phyloP scores from a whole-genome alignment of 805 yeast genomes.

The Spathaspora gorwiae region DNA sequence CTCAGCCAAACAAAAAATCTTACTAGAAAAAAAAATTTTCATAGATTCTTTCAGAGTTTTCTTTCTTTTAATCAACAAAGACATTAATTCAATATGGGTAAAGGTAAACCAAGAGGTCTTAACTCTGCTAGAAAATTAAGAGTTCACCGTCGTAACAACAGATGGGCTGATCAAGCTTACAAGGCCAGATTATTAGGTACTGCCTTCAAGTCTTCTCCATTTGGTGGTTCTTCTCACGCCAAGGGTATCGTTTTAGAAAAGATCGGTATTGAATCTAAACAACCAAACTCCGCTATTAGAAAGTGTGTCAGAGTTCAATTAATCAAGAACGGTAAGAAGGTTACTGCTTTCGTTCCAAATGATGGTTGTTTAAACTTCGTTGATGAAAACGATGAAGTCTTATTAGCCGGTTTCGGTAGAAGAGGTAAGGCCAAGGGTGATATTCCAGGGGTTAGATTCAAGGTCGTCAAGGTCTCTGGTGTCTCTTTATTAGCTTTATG shows the following conservation, averaged over 20 bases:
- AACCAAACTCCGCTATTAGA: slow-evolving; percentile 99
- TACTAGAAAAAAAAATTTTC: not conserved
- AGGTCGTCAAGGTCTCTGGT: slow-evolving; percentile 99
- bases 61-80: slow-evolving; percentile 1
- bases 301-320: slow-evolving; percentile 99
- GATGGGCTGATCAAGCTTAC: slow-evolving; percentile 99
- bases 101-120: slow-evolving; percentile 99
- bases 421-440: slow-evolving; percentile 99
- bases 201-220: slow-evolving; percentile 99
- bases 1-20: too few relatives aligned
- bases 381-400: slow-evolving; percentile 99
- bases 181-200: slow-evolving; percentile 99
- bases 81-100: slow-evolving; percentile 72
- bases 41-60: slow-evolving; percentile 2
- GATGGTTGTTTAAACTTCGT: slow-evolving; percentile 99
- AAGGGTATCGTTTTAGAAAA: slow-evolving; percentile 99
- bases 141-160: slow-evolving; percentile 99
- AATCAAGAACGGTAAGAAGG: slow-evolving; percentile 99
- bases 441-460: slow-evolving; percentile 99
- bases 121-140: slow-evolving; percentile 99
- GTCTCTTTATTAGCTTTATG: slow-evolving; percentile 98
- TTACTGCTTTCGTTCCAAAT: slow-evolving; percentile 99
- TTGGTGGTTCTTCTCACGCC: slow-evolving; percentile 99
- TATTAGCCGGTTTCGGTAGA: slow-evolving; percentile 99
- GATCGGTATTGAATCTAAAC: slow-evolving; percentile 99